These are phyloP conservation scores for Hymenoscyphus linearis DNA, from an alignment of 2,329 filamentous ascomycete genomes.

Conservation along the genomic window DNA sequence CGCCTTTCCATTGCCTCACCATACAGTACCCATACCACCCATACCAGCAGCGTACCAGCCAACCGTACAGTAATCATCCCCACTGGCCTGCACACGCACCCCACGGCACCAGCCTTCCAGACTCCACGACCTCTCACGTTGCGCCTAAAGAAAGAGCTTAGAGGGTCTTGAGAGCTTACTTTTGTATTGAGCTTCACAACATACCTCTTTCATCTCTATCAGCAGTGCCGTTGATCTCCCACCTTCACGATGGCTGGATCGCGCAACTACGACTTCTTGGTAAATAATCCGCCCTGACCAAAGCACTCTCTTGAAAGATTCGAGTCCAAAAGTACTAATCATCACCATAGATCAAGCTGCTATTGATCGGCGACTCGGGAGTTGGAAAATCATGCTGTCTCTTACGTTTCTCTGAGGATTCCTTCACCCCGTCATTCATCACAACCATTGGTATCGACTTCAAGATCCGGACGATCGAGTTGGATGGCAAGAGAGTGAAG, in stretches of 20 bases:
- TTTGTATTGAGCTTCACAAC: background rate
- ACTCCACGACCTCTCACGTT: constrained; percentile 2
- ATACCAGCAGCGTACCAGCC: background rate
- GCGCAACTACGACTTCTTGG: constrained; percentile 98
- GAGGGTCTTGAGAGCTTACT: constrained; percentile 2
- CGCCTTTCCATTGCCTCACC: background rate
- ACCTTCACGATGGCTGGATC: constrained; percentile 74
- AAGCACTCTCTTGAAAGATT: background rate
- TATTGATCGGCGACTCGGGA: constrained; percentile 99
- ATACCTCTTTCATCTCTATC: background rate
- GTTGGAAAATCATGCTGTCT: constrained; percentile 99
- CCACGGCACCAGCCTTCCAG: constrained; percentile 7
- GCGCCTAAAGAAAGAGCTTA: constrained; percentile 1
- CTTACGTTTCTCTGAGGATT: constrained; percentile 96
- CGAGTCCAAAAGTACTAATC: constrained; percentile 11
- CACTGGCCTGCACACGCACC: constrained; percentile 10
- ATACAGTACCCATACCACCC: background rate
- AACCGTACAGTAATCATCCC: constrained; percentile 1
- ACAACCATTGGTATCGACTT: constrained; percentile 99
- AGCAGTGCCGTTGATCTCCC: constrained; percentile 17
- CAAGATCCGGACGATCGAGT: constrained; percentile 98
- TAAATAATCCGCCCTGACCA: constrained; percentile 43
- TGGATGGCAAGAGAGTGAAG: constrained; percentile 98
- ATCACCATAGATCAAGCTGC: constrained; percentile 68
- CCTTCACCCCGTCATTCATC: constrained; percentile 99